phyloP scores from a whole-genome alignment of 2,329 filamentous ascomycete genomes.

The Talaromyces sp. region DNA sequence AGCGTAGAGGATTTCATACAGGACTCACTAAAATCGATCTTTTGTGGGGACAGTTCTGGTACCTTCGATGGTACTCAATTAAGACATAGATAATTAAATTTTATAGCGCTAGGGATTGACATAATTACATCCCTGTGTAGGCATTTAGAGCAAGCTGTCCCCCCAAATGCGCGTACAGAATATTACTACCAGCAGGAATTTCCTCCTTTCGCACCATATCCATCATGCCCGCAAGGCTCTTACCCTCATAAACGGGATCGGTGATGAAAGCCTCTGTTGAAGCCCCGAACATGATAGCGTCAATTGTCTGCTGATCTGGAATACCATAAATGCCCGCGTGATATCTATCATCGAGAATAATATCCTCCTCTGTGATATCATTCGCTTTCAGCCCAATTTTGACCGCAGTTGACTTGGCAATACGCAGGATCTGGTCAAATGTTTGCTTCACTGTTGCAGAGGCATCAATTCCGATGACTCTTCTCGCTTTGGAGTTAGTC shows the following conservation, averaged over 20 bases:
- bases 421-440: conserved; percentile 62
- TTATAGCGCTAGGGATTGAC: neutral
- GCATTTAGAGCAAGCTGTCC: conserved; percentile 69
- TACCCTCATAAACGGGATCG: conserved; percentile 73
- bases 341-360: conserved; percentile 63
- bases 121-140: conserved; percentile 49
- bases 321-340: conserved; percentile 67
- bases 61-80: too few species aligned
- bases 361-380: conserved; percentile 61
- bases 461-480: conserved; percentile 66
- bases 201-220: conserved; percentile 63
- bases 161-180: conserved; percentile 69
- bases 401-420: conserved; percentile 60
- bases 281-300: conserved; percentile 67
- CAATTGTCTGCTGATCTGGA: conserved; percentile 62
- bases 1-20: too few species aligned
- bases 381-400: conserved; percentile 60
- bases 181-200: conserved; percentile 58
- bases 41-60: too few species aligned
- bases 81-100: too few species aligned
- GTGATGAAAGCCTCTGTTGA: conserved; percentile 69
- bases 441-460: conserved; percentile 60
- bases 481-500: conserved; percentile 45
- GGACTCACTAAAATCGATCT: too few species aligned
- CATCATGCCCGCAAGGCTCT: conserved; percentile 70